Conservation (phyloP, 164 flowering plant genomes). For the Paratinospora sagittata region DNA sequence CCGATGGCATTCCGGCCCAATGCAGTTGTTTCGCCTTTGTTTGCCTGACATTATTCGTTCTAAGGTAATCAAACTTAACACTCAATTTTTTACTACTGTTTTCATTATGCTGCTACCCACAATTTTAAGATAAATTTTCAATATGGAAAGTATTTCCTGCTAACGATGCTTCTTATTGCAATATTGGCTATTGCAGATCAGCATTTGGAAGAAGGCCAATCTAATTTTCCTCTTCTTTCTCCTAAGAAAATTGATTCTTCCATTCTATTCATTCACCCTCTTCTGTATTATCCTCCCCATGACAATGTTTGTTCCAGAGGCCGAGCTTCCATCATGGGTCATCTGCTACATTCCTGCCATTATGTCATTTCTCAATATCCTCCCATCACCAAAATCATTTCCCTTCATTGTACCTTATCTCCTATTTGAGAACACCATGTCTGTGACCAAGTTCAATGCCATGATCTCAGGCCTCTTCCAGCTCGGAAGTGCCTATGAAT, state of each 20-base stretch:
- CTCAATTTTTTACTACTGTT: background rate
- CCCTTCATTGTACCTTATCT: conserved; percentile 99
- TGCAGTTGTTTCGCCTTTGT: conserved; percentile 95
- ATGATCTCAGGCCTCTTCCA: conserved; percentile 97
- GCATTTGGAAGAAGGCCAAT: conserved; percentile 80
- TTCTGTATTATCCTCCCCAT: conserved; percentile 95
- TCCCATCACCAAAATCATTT: conserved; percentile 89
- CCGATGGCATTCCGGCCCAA: conserved; percentile 99
- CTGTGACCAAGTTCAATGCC: conserved; percentile 96
- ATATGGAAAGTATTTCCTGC: background rate
- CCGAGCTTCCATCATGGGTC: conserved; percentile 96
- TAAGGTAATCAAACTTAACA: conserved; percentile 45
- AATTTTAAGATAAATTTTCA: background rate
- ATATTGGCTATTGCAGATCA: conserved; percentile 51
- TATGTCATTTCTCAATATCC: conserved; percentile 93
- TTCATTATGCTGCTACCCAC: background rate
- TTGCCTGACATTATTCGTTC: conserved; percentile 65
- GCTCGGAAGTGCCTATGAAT: conserved; percentile 95
- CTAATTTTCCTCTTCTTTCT: conserved; percentile 93
- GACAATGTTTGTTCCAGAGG: conserved; percentile 98
- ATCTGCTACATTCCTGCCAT: conserved; percentile 94
- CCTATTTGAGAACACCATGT: conserved; percentile 97
- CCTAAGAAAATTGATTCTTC: conserved; percentile 77
- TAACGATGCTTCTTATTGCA: background rate
- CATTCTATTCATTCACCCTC: conserved; percentile 94